Evolutionary conservation across 2,329 filamentous ascomycete species (phyloP), one percentile per base, ranked within the genome.

Genomic region (Arachnomyces sp.): DNA sequence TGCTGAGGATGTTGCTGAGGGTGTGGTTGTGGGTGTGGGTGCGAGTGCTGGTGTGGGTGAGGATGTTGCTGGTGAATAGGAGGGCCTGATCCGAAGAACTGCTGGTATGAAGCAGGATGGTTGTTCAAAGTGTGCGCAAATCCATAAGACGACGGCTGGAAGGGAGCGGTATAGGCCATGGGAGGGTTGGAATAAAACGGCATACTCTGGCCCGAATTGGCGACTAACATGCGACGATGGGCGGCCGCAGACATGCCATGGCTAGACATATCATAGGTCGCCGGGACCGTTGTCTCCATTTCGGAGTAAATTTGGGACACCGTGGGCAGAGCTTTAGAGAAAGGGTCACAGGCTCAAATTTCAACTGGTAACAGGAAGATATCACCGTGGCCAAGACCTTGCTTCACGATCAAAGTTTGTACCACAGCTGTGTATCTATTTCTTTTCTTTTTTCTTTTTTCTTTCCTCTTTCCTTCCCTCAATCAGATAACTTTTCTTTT

Each of bases 231-330:
- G 11, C 62, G 63, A 42, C 62, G 62, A 45, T 59, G 57, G 25
- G 56, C 47, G 46, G 61, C 52, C 12, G 55, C 51, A 16, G 62
- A 56, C 36, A 66, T 50, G 29, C 54, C 52, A 55, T 65, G 63
- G 43, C 53, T 53, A 11, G 62, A 48, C 42, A 63, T 64, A 32
- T 61, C 59, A 45, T 63, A 67, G 21, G 62, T 56, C 28, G 64
- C 59, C 7, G 63, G 61, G 38, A 66, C 62, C 32, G 58, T 55
- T 14, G 63, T 57, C 47, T 67, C 63, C 63, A 67, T 67, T 35
- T 46, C 41, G 46, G 41, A 38, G 34, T 31, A 29, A 18, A 8
- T n/a, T 5, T 25, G 9, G n/a, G 9, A 25, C 5, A 25, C 21
- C 21, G 21, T 25, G 5, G 21, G 9, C 21, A 25, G 21, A 25